Percentiles rank a stretch among this genome's conserved stretches.
Evolutionary conservation across 768 basidiomycete genomes (phyloP).

Genomic region (Lactifluus hygrophoroides): DNA sequence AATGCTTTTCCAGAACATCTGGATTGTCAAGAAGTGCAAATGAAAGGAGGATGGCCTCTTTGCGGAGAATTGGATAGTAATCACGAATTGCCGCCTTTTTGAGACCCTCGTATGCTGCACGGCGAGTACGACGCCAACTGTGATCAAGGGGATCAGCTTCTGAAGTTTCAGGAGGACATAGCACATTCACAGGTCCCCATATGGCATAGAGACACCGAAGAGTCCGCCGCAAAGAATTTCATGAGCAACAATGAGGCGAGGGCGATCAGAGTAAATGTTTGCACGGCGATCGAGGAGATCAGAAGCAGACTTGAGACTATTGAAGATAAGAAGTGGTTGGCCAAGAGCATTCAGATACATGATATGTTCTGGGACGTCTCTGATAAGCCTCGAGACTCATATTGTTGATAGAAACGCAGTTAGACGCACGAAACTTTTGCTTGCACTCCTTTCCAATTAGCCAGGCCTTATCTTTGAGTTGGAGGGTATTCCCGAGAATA

Average conservation of each 20-base stretch:
- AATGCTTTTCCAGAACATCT: neutral
- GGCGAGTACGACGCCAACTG: conserved; percentile 10
- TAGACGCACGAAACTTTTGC: neutral
- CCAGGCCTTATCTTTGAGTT: neutral
- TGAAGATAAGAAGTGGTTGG: neutral
- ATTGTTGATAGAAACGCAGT: neutral
- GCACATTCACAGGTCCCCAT: neutral
- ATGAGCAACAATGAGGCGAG: neutral
- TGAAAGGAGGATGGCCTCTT: conserved; percentile 6
- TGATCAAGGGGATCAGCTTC: neutral
- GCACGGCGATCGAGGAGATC: conserved; percentile 1
- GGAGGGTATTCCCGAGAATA: neutral
- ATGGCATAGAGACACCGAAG: neutral
- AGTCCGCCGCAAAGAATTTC: neutral
- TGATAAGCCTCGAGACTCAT: neutral
- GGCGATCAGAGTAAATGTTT: neutral
- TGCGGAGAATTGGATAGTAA: conserved; percentile 1
- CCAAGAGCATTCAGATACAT: conserved; percentile 3
- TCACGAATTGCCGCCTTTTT: conserved; percentile 3
- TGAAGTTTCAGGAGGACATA: no score
- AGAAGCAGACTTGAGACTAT: neutral
- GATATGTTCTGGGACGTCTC: neutral
- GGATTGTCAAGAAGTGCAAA: neutral
- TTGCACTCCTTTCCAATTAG: neutral
- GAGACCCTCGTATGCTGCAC: conserved; percentile 8